phyloP scores from a whole-genome alignment of 441 rosid genomes.

The Brassica hybrid region DNA sequence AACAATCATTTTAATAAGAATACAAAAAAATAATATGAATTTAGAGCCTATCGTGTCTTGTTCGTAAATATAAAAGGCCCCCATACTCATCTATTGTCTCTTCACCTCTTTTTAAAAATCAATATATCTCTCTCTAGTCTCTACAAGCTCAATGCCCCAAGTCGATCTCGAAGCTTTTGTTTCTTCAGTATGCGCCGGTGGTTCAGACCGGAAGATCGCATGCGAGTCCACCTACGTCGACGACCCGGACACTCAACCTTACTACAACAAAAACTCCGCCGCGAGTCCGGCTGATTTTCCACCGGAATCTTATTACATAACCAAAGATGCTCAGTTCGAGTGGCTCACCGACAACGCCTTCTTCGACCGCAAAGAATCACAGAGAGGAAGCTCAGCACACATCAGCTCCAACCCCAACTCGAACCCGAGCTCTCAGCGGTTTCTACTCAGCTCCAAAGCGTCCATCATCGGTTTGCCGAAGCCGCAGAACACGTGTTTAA shows the following conservation, averaged over 20 bases:
- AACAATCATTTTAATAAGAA: slow-evolving; percentile 8
- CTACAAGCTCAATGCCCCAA: slow-evolving; percentile 57
- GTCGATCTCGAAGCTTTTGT: slow-evolving; percentile 79
- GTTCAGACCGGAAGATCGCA: slow-evolving; percentile 66
- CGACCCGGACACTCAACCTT: slow-evolving; percentile 11
- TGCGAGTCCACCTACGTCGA: slow-evolving; percentile 66
- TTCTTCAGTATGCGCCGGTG: slow-evolving; percentile 76
- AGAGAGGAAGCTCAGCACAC: slow-evolving; percentile 55
- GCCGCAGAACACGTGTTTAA: slow-evolving; percentile 64
- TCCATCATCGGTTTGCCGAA: slow-evolving; percentile 77
- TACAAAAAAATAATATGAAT: slow-evolving; percentile 13
- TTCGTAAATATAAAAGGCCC: slow-evolving; percentile 25
- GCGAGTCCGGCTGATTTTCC: slow-evolving; percentile 61
- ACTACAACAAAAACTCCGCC: slow-evolving; percentile 7
- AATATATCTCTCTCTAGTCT: background rate
- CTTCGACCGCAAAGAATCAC: slow-evolving; percentile 78
- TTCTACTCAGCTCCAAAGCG: slow-evolving; percentile 59
- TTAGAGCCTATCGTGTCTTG: background rate
- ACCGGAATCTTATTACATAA: slow-evolving; percentile 84
- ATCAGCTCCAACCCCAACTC: slow-evolving; percentile 42
- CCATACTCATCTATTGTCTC: background rate
- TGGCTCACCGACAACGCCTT: slow-evolving; percentile 87
- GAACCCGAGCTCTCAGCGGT: slow-evolving; percentile 73
- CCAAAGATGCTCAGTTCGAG: slow-evolving; percentile 79
- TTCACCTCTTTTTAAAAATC: background rate